Evolutionary conservation across 2,329 filamentous ascomycete species (phyloP), one percentile per base, ranked within the genome.

Genomic region (Arthrobotrys megalospora): DNA sequence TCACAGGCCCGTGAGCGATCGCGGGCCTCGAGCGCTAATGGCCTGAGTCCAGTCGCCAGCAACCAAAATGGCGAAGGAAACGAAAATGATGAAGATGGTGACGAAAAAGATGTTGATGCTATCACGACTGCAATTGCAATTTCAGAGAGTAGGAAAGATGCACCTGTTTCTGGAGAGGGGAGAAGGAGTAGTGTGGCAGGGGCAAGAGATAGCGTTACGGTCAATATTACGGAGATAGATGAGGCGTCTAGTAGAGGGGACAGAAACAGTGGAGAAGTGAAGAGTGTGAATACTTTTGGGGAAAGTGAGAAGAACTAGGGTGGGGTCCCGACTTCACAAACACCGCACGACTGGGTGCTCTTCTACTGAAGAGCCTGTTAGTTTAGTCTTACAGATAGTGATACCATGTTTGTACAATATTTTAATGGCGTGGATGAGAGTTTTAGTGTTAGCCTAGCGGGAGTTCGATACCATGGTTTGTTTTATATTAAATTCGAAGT

Each of bases 31-130:
- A 55, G 32, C 14, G 28, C 19, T 14, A 68, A 62, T 11, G 47
- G 21, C 34, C 14, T 68, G 10, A 67, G 16, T 14, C 67, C 62
- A n/a, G 43, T 66, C 6, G 47, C 52, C 34, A 67, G 48, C 14
- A 55, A 53, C 10, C 36, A 16, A 47, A 66, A 60, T 19, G 53
- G 11, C 21, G 64, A 65, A 16, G 55, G n/a, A n/a, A 60, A 60
- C 12, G 60, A 48, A 38, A 50, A 64, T 36, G 72, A 69, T 14
- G 67, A 68, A 7, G 75, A 72, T 8, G 67, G 45, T 6, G 75
- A 78, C 19, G 75, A 78, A 6, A 78, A 78, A 24, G 75, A 78
- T 38, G 52, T 47, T 1, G 75, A 78, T 43, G 62, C 28, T 12
- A 60, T 78, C 41, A 55, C 75, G 24, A 52, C 52, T 12, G 65